Base-by-base conservation (phyloP, 2,329 filamentous ascomycete species). In the Aspergillus fumigatus region DNA sequence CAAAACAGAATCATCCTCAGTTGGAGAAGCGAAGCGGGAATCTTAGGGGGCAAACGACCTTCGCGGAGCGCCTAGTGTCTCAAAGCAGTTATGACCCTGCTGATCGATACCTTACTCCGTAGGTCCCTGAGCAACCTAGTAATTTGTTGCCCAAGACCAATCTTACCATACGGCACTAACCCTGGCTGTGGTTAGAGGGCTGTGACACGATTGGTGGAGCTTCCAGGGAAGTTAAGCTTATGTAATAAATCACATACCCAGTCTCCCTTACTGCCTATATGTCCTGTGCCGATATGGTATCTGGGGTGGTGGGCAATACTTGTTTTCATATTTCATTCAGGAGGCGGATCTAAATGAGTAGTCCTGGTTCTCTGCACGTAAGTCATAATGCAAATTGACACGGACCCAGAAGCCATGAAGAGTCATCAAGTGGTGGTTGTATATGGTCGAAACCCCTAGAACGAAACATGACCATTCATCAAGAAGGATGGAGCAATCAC, bases 1-100 rank as follows among this genome's bases (percentile, higher is more conserved):
- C 32, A 53, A 58, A 53, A 60, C 54, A 53, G 55, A 48, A 45
- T 25, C 23, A 59, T 59, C 55, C 59, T 55, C 49, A 63, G 52
- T 52, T 43, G 55, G 54, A 51, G 38, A 40, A 55, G 57, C 55
- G 60, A 57, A 58, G 55, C 56, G 55, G 59, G 61, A 64, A 56
- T 56, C 48, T 48, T 54, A 53, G 58, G 51, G 52, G 58, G 53
- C 52, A 50, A 48, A 21, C 26, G 21, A 40, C 26, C 29, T 17
- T 45, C 25, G 54, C 48, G 25, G 40, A 56, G 40, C 35, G 51
- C 25, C 53, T 52, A 55, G 53, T 56, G 52, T 52, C 55, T 55
- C 40, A 55, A 60, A 51, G 35, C 21, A 51, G 56, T 26, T 57
- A 6, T 14, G 47, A 52, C 58, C 58, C 57, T 53, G 58, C 55